Evolutionary conservation across 2,329 filamentous ascomycete genomes (phyloP).

Genomic region (Ophiostoma australiae): DNA sequence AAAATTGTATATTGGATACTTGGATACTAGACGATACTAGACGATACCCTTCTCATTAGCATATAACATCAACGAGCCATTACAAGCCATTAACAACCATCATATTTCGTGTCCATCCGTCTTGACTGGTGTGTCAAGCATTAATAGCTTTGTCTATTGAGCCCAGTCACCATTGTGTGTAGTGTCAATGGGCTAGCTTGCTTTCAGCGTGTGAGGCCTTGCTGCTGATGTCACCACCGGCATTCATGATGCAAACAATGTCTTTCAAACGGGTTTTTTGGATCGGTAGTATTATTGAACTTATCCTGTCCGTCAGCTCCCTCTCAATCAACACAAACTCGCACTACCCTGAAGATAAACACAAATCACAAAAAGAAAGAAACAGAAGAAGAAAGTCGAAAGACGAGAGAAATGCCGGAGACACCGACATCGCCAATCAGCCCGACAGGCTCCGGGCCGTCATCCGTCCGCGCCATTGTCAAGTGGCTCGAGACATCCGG

Average conservation of each 20-base stretch:
- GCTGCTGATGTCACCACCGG: neutral
- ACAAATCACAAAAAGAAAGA: neutral
- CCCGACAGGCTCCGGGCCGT: neutral
- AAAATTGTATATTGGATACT: neutral
- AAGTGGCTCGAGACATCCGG: slow-evolving; percentile 18
- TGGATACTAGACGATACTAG: neutral
- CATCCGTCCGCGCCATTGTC: slow-evolving; percentile 23
- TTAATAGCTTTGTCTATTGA: slow-evolving; percentile 12
- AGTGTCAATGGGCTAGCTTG: neutral
- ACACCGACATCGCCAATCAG: neutral
- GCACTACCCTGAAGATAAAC: neutral
- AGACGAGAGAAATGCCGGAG: neutral
- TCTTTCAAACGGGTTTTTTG: neutral
- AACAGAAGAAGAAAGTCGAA: too few relatives aligned
- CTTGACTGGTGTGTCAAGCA: neutral
- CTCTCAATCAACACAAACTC: neutral
- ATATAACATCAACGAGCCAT: neutral
- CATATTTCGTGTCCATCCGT: neutral
- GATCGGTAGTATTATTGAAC: neutral
- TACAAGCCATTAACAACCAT: neutral
- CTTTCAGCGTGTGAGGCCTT: neutral
- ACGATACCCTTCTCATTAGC: neutral
- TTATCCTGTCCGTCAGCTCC: neutral
- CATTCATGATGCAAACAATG: neutral
- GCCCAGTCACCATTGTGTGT: neutral